phyloP scores from a whole-genome alignment of 495 filamentous ascomycete species.

The Aspergillus incahuasiensis region DNA sequence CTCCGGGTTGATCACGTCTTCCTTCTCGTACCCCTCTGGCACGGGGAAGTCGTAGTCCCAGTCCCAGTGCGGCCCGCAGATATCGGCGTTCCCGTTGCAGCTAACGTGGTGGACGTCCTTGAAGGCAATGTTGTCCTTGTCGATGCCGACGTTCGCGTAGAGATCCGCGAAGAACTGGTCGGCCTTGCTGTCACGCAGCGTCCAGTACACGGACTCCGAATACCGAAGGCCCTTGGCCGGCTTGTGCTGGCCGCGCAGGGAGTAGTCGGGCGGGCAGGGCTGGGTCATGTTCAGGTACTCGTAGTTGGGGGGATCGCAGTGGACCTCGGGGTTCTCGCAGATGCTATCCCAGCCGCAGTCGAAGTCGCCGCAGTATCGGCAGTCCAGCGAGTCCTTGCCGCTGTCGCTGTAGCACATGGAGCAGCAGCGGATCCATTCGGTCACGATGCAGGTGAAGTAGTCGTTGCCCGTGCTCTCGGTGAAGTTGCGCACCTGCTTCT shows the following conservation, averaged over 20 bases:
- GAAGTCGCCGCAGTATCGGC: slow-evolving; percentile 1
- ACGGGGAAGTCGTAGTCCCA: slow-evolving; percentile 6
- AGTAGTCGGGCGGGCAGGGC: slow-evolving; percentile 8
- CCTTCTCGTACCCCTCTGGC: background rate
- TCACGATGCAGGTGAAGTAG: slow-evolving; percentile 5
- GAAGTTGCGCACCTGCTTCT: background rate
- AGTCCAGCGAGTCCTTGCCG: background rate
- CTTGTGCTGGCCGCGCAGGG: background rate
- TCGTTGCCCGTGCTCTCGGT: background rate
- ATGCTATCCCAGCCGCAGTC: background rate
- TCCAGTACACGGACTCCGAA: slow-evolving; percentile 1
- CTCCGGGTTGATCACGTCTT: slow-evolving; percentile 8
- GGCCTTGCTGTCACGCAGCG: background rate
- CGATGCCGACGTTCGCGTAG: background rate
- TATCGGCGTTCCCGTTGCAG: background rate
- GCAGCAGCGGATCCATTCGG: background rate
- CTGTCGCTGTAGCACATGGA: background rate
- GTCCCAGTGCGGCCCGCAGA: background rate
- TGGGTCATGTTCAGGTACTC: background rate
- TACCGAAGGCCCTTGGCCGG: background rate
- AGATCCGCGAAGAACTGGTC: background rate
- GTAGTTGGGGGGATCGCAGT: background rate
- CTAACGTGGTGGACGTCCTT: background rate
- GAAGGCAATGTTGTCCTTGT: background rate
- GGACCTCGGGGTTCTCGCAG: background rate